phyloP scores from a whole-genome alignment of 768 basidiomycete species.

The Boletus eberwhitei region DNA sequence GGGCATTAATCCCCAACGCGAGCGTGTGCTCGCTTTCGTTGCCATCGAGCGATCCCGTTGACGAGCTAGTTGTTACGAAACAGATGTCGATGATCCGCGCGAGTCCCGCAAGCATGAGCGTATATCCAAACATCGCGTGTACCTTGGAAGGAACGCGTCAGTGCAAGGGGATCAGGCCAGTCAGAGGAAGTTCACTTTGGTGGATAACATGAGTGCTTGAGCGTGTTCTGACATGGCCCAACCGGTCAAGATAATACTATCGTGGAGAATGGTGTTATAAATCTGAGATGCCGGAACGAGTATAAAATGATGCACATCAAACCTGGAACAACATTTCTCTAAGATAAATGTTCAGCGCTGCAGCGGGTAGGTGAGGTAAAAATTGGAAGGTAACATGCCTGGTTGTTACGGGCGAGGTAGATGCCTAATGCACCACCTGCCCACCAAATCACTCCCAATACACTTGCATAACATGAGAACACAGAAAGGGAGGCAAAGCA shows the following conservation, averaged over 20 bases:
- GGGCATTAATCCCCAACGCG: slow-evolving; percentile 33
- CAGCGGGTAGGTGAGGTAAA: background rate
- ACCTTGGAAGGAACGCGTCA: slow-evolving; percentile 44
- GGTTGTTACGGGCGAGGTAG: slow-evolving; percentile 73
- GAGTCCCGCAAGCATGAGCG: slow-evolving; percentile 79
- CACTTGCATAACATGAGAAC: slow-evolving; percentile 36
- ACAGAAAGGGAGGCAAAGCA: background rate
- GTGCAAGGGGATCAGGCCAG: too few relatives aligned
- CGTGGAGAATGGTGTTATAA: background rate
- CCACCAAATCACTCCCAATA: slow-evolving; percentile 68
- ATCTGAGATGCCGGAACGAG: background rate
- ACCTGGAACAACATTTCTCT: slow-evolving; percentile 79
- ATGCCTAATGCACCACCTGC: slow-evolving; percentile 88
- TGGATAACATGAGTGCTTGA: slow-evolving; percentile 81
- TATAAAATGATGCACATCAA: slow-evolving; percentile 56
- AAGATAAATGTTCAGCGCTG: background rate
- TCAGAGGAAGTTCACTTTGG: slow-evolving; percentile 47
- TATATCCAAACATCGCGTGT: slow-evolving; percentile 80
- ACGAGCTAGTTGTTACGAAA: slow-evolving; percentile 52
- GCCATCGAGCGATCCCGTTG: slow-evolving; percentile 34
- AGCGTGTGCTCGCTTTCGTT: slow-evolving; percentile 71
- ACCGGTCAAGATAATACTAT: slow-evolving; percentile 83
- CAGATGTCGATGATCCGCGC: slow-evolving; percentile 81
- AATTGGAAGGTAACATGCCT: slow-evolving; percentile 39
- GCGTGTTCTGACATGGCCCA: slow-evolving; percentile 93